Conservation (phyloP, 1,284 basidiomycete species). For the Pisolithus thermaeus region DNA sequence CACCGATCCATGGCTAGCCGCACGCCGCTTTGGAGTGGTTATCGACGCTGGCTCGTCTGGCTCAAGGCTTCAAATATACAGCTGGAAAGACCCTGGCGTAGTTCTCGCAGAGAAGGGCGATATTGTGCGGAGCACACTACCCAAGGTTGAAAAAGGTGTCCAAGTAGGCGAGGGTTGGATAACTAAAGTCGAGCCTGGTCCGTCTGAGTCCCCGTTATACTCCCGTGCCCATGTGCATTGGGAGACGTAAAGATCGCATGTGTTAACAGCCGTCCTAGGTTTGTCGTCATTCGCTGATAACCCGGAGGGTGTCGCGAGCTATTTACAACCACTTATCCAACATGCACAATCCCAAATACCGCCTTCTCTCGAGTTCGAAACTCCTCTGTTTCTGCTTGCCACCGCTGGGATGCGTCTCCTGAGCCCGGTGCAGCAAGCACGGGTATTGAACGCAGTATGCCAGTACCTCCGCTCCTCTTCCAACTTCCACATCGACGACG, state of each 20-base stretch:
- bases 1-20: constrained; percentile 65
- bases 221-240: not conserved
- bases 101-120: constrained; percentile 42
- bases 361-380: constrained; percentile 74
- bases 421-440: constrained; percentile 60
- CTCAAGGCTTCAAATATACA: constrained; percentile 94
- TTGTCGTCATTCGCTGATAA: constrained; percentile 79
- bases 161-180: constrained; percentile 81
- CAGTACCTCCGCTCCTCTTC: constrained; percentile 69
- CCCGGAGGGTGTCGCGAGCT: constrained; percentile 63
- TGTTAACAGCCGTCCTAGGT: constrained; percentile 45
- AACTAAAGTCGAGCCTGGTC: constrained; percentile 89
- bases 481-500: constrained; percentile 66
- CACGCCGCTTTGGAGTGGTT: constrained; percentile 89
- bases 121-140: constrained; percentile 49
- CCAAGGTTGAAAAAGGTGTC: constrained; percentile 90
- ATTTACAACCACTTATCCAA: constrained; percentile 78
- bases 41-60: constrained; percentile 98
- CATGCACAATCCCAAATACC: constrained; percentile 86
- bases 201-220: constrained; percentile 23
- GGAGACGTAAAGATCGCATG: not conserved
- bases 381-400: constrained; percentile 91
- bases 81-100: constrained; percentile 82
- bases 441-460: constrained; percentile 75
- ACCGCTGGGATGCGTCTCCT: constrained; percentile 97